Conservation (phyloP, 2,329 filamentous ascomycete species). For the Phyllosticta citrichinensis region DNA sequence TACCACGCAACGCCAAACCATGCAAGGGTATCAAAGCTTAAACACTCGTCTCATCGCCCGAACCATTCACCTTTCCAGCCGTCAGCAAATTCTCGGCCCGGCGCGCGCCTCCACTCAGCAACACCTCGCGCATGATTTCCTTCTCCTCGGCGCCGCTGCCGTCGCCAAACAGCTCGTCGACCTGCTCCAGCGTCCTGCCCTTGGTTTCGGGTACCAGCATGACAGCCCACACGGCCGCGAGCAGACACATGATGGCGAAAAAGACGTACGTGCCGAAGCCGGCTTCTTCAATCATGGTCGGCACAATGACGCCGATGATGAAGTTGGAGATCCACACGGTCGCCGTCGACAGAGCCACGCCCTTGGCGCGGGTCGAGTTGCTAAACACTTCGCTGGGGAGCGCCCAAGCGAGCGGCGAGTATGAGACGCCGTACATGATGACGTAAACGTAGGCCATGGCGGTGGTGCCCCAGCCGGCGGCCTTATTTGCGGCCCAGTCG, state of each 20-base stretch:
- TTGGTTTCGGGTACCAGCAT: conserved; percentile 27
- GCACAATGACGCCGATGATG: conserved; percentile 54
- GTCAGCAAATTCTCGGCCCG: not conserved
- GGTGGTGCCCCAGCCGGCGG: conserved; percentile 44
- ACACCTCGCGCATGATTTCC: conserved; percentile 11
- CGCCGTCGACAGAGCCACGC: conserved; percentile 51
- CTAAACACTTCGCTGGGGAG: conserved; percentile 12
- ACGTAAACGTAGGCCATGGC: conserved; percentile 41
- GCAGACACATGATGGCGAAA: conserved; percentile 27
- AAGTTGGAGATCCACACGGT: conserved; percentile 58
- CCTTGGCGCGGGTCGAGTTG: conserved; percentile 11
- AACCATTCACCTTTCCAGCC: conserved; percentile 2
- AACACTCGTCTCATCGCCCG: not conserved
- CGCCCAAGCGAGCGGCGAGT: conserved; percentile 22
- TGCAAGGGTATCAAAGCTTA: not conserved
- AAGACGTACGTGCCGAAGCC: conserved; percentile 35
- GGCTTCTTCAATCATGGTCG: conserved; percentile 50
- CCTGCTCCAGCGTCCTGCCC: conserved; percentile 25
- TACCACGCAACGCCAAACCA: not conserved
- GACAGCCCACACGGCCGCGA: conserved; percentile 25
- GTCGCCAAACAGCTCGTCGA: conserved; percentile 29
- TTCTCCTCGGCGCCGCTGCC: conserved; percentile 21
- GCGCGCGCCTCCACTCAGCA: not conserved
- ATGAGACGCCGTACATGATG: conserved; percentile 44
- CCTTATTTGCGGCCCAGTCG: conserved; percentile 40